Evolutionary conservation across 352 stramenopile genomes (phyloP), one percentile per base, ranked within the genome.

Genomic region (Elongisporangium anandrum): DNA sequence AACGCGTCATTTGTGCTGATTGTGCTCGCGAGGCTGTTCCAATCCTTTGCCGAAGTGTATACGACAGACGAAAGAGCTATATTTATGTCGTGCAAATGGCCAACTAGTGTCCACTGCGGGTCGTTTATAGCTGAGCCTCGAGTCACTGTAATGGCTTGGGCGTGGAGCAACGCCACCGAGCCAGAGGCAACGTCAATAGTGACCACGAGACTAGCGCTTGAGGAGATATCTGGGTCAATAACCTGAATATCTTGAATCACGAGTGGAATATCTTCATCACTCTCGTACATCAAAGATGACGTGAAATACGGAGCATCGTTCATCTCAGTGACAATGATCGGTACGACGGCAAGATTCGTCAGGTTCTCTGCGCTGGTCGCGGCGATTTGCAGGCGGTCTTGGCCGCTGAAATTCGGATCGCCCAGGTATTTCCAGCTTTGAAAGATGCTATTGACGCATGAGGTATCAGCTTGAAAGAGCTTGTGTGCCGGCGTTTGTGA

Each of bases 301-400:
- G 24, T 60, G 49, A 67, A 85, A 59, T 59, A 91, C n/a, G 85
- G 85, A 3, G 80, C 83, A 55, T 92, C 83, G 53, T 94, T 94
- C 49, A 87, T 45, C 39, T 85, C 70, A 5, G 56, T 22, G 0
- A 92, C 57, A 2, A 70, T n/a, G 38, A 92, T 64, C 10, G 79
- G 80, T 21, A 91, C 56, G 34, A 45, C 12, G 16, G 34, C 34
- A 6, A 45, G 34, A 45, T 45, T 12, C 21, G 49, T 58, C 1
- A 61, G n/a, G 22, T 50, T 51, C n/a, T 38, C 17, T 1, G 50
- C 50, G 21, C 60, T 56, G 4, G 66, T 62, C 9, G 85, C 64
- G 22, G 50, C 56, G n/a, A 91, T 55, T 1, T 34, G 50, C 8
- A 92, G 56, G 3, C 63, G 26, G 54, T 90, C 82, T 20, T 38